phyloP scores from a whole-genome alignment of 148 eudicot species.

The Silene latifolia region DNA sequence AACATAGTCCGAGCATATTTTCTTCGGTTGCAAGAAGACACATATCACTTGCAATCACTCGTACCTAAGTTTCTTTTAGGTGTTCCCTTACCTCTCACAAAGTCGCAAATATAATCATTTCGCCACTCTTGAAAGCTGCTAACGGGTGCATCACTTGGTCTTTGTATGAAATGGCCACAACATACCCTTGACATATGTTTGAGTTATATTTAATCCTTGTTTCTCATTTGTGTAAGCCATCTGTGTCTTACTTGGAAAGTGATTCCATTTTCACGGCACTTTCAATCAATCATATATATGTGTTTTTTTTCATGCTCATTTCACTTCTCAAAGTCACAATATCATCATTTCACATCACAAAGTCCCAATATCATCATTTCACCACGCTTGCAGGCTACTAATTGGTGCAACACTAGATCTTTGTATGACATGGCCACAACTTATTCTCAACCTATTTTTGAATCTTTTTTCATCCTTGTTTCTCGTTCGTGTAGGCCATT shows the following conservation, averaged over 20 bases:
- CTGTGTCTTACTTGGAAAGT: no score
- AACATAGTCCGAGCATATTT: background rate
- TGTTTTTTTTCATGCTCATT: background rate
- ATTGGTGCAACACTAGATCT: background rate
- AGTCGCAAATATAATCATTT: background rate
- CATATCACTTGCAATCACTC: background rate
- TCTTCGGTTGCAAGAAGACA: background rate
- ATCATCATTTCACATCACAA: background rate
- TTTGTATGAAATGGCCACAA: background rate
- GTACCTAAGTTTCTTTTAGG: background rate
- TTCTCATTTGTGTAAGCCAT: no score
- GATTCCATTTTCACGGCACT: background rate
- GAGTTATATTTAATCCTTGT: no score
- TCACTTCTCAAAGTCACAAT: background rate
- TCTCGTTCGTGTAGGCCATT: conserved; percentile 2
- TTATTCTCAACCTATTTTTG: background rate
- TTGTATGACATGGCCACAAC: background rate
- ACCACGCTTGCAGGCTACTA: background rate
- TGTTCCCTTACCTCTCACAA: background rate
- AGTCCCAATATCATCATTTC: background rate
- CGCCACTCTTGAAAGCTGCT: background rate
- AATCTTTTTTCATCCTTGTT: background rate
- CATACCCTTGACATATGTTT: background rate
- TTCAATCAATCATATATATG: background rate
- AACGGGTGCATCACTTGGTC: background rate